These are phyloP conservation scores for Brassica nigra DNA, from an alignment of 345 rosid genomes.

Conservation along the genomic window DNA sequence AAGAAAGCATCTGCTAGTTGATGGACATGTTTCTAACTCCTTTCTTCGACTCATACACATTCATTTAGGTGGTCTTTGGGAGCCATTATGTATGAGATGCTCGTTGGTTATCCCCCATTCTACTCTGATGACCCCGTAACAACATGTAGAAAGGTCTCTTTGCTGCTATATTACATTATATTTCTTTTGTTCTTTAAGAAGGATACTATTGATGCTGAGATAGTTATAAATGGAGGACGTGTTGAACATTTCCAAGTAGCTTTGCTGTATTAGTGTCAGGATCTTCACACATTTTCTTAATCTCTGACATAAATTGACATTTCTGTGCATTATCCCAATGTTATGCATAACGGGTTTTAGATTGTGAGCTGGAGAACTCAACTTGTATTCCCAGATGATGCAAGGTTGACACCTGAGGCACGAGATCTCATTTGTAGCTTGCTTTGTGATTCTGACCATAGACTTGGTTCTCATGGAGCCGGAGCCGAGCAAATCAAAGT, in stretches of 20 bases:
- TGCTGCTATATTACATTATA: not conserved
- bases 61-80: slow-evolving; percentile 87
- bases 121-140: slow-evolving; percentile 82
- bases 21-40: not conserved
- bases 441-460: slow-evolving; percentile 83
- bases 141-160: slow-evolving; percentile 87
- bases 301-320: slow-evolving; percentile 12
- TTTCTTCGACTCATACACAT: slow-evolving; percentile 11
- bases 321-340: slow-evolving; percentile 5
- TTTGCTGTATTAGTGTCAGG: slow-evolving; percentile 1
- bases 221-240: not conserved
- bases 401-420: slow-evolving; percentile 85
- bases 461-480: slow-evolving; percentile 80
- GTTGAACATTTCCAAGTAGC: not conserved
- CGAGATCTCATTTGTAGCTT: slow-evolving; percentile 71
- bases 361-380: slow-evolving; percentile 89
- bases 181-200: not conserved
- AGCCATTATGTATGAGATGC: slow-evolving; percentile 91
- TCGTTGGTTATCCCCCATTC: slow-evolving; percentile 85
- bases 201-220: not conserved
- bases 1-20: not conserved
- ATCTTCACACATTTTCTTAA: not conserved
- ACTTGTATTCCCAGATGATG: slow-evolving; percentile 75
- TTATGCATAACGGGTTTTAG: slow-evolving; percentile 38
- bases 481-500: slow-evolving; percentile 69